These are phyloP conservation scores for Aspergillus sclerotioniger DNA, from an alignment of 495 filamentous ascomycete genomes.

Conservation along the genomic window DNA sequence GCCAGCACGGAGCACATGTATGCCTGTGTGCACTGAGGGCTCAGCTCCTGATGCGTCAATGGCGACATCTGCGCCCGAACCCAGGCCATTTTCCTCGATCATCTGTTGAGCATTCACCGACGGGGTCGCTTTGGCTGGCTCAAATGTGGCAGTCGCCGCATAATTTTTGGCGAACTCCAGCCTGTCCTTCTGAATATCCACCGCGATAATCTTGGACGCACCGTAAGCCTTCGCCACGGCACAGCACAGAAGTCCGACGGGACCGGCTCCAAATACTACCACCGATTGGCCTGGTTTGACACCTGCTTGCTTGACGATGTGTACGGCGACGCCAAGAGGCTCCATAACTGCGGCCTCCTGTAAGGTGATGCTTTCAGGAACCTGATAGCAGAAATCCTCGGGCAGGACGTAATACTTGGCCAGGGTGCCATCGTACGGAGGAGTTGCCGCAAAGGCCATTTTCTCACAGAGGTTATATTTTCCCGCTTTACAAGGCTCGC, in stretches of 20 bases:
- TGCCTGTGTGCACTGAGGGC: constrained; percentile 51
- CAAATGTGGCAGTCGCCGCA: constrained; percentile 43
- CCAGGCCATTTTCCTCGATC: constrained; percentile 42
- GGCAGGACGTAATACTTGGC: constrained; percentile 54
- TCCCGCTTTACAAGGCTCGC: constrained; percentile 50
- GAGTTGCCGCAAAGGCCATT: constrained; percentile 54
- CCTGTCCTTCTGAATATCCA: constrained; percentile 53
- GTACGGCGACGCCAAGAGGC: constrained; percentile 54
- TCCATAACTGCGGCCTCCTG: constrained; percentile 56
- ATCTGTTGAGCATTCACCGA: constrained; percentile 42
- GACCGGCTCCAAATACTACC: constrained; percentile 54
- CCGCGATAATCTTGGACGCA: constrained; percentile 50
- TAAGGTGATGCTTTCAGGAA: constrained; percentile 43
- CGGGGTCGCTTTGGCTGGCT: constrained; percentile 35
- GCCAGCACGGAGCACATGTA: constrained; percentile 50
- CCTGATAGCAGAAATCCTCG: constrained; percentile 56
- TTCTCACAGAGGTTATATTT: constrained; percentile 54
- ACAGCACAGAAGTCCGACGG: constrained; percentile 54
- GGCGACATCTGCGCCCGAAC: constrained; percentile 52
- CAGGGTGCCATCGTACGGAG: constrained; percentile 54
- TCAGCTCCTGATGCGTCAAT: constrained; percentile 59
- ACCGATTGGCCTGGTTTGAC: constrained; percentile 49
- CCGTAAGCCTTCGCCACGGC: constrained; percentile 54
- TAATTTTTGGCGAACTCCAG: constrained; percentile 53
- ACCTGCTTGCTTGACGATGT: constrained; percentile 47